Evolutionary conservation across 805 yeast species (phyloP).

Genomic region (Wickerhamiella allomyrinae): DNA sequence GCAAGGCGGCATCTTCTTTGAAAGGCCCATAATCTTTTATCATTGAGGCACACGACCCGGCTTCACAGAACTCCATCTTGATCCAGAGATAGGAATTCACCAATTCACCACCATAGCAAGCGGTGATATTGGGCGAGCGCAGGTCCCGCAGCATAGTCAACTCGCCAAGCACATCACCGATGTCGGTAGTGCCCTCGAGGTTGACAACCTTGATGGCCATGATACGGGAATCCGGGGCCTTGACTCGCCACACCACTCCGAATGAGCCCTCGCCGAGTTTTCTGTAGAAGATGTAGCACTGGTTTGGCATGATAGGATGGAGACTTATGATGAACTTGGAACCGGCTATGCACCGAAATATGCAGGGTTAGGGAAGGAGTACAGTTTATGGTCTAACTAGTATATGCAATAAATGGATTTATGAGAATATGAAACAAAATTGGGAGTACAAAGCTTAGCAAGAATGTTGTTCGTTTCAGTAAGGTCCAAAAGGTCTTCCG

Average conservation of each 20-base stretch:
- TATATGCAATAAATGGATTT: no score
- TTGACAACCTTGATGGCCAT: constrained; percentile 85
- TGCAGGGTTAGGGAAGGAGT: not conserved
- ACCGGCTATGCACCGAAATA: not conserved
- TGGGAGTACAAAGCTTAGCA: no score
- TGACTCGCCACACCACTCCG: constrained; percentile 21
- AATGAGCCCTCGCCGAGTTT: constrained; percentile 18
- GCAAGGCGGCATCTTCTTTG: constrained; percentile 45
- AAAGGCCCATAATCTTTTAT: constrained; percentile 41
- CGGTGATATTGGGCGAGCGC: constrained; percentile 52
- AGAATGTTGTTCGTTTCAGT: no score
- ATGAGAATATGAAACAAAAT: no score
- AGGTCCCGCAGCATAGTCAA: constrained; percentile 59
- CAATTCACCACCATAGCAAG: constrained; percentile 48
- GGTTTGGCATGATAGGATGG: not conserved
- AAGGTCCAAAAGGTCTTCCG: no score
- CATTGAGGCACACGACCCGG: constrained; percentile 71
- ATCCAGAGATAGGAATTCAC: constrained; percentile 66
- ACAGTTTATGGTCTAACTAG: no score
- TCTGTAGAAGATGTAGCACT: constrained; percentile 7
- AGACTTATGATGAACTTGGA: not conserved
- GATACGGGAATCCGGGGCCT: constrained; percentile 26
- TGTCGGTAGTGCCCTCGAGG: constrained; percentile 62
- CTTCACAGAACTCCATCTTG: constrained; percentile 91
- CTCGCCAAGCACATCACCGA: constrained; percentile 58